Percentiles rank a stretch among this genome's conserved stretches.
phyloP scores from a whole-genome alignment of 257 asterid genomes.

The Forsythia suspensa region DNA sequence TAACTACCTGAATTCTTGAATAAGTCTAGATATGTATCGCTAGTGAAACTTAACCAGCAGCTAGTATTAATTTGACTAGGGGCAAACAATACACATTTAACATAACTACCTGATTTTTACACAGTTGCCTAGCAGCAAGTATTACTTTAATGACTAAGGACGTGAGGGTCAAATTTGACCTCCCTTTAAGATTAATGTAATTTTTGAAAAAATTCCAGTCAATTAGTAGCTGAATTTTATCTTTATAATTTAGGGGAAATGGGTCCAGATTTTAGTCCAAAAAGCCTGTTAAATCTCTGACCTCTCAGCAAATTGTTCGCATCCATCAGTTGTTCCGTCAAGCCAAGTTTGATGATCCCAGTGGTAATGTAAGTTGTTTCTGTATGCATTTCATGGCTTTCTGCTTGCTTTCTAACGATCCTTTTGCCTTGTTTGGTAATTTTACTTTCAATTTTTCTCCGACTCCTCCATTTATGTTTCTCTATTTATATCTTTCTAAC shows the following conservation, averaged over 20 bases:
- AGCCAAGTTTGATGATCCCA: constrained; percentile 92
- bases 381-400: constrained; percentile 12
- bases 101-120: not conserved
- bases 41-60: constrained; percentile 10
- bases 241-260: constrained; percentile 62
- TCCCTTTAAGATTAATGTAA: not conserved
- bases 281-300: constrained; percentile 68
- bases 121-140: not conserved
- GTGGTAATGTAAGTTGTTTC: constrained; percentile 66
- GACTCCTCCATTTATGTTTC: not conserved
- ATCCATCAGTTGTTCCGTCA: constrained; percentile 91
- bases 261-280: constrained; percentile 76
- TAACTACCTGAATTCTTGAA: not conserved
- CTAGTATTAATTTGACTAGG: constrained; percentile 7
- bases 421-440: not conserved
- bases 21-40: not conserved
- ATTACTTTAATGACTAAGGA: not conserved
- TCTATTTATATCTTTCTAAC: constrained; percentile 15
- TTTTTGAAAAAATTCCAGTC: constrained; percentile 6
- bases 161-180: not conserved
- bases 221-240: constrained; percentile 14
- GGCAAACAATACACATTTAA: not conserved
- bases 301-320: constrained; percentile 86
- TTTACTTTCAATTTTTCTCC: not conserved
- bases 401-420: constrained; percentile 2